These are phyloP conservation scores for Fragaria vesca DNA, from an alignment of 306 rosid genomes.

Conservation along the genomic window DNA sequence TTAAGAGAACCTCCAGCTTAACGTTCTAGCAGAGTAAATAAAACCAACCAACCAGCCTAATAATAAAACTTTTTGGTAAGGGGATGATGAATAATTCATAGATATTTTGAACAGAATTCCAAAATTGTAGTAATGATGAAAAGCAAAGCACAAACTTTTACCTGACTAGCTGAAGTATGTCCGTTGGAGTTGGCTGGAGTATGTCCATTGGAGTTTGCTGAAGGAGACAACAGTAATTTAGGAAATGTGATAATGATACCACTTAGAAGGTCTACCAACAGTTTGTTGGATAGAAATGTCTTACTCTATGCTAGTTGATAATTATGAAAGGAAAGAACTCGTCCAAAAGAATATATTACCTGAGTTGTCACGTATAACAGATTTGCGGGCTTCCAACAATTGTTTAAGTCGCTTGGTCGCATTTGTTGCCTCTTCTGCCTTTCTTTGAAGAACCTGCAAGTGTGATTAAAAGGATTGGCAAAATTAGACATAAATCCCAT, in stretches of 20 bases:
- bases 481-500: conserved; percentile 1
- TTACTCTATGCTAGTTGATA: neutral
- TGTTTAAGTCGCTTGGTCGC: conserved; percentile 71
- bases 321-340: neutral
- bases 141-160: conserved; percentile 32
- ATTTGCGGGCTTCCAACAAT: conserved; percentile 69
- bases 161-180: conserved; percentile 56
- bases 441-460: conserved; percentile 76
- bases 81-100: conserved; percentile 1
- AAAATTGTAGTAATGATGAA: conserved; percentile 9
- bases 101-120: neutral
- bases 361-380: conserved; percentile 58
- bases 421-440: conserved; percentile 82
- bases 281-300: neutral
- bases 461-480: conserved; percentile 19
- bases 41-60: conserved; percentile 19
- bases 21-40: conserved; percentile 11
- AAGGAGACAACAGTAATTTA: conserved; percentile 36
- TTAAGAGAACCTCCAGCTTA: conserved; percentile 19
- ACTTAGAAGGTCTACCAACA: neutral
- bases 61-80: neutral
- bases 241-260: conserved; percentile 12
- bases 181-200: conserved; percentile 58
- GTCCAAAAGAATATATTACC: conserved; percentile 35
- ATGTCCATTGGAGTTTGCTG: conserved; percentile 39